Percentiles rank a stretch among this genome's conserved stretches.
Conservation (phyloP, 2,329 filamentous ascomycete species). For the Lasiodiplodia sp. region DNA sequence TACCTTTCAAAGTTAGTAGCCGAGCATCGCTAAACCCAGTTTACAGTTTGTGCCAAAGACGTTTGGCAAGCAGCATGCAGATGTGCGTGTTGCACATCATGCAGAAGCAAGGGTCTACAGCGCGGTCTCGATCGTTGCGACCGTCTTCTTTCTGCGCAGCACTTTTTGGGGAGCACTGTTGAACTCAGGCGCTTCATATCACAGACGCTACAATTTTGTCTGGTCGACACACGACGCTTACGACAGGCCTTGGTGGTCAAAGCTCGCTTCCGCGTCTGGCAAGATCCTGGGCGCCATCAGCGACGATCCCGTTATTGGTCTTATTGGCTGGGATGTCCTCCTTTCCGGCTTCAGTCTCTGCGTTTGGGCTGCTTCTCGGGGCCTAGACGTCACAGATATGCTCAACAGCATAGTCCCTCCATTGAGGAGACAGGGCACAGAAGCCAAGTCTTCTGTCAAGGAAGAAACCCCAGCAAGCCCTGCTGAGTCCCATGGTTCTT, state of each 20-base stretch:
- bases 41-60: constrained; percentile 52
- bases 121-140: constrained; percentile 48
- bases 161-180: constrained; percentile 54
- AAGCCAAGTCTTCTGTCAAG: constrained; percentile 37
- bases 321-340: constrained; percentile 66
- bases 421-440: background rate
- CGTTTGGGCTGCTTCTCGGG: constrained; percentile 64
- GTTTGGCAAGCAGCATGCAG: constrained; percentile 57
- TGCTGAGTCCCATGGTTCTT: constrained; percentile 31
- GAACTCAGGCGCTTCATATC: constrained; percentile 57
- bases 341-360: constrained; percentile 63
- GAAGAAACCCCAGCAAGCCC: constrained; percentile 30
- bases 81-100: constrained; percentile 49
- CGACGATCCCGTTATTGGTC: constrained; percentile 66
- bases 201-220: constrained; percentile 45
- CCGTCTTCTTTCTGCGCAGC: constrained; percentile 1
- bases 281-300: constrained; percentile 59
- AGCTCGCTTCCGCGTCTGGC: constrained; percentile 48
- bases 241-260: constrained; percentile 45
- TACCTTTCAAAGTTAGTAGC: background rate
- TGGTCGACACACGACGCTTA: constrained; percentile 54
- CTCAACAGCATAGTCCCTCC: constrained; percentile 46
- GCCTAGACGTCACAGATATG: constrained; percentile 60
- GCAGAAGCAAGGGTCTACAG: constrained; percentile 45
- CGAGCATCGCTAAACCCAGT: constrained; percentile 7